Evolutionary conservation across 129 eudicot genomes (phyloP).

Genomic region (Smallanthus sonchifolius): DNA sequence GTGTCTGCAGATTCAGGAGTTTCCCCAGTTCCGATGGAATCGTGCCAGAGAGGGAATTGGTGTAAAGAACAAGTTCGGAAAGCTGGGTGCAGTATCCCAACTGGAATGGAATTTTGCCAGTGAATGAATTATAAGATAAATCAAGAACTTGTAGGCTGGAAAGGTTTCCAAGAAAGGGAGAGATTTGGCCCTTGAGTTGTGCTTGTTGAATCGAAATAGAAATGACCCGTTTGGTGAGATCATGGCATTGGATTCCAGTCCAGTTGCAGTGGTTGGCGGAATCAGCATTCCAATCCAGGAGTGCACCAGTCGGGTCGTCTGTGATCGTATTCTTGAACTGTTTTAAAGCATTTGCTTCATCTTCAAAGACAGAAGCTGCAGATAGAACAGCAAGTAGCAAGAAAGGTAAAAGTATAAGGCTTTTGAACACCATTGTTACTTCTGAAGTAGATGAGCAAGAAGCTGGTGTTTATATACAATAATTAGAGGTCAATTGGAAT

Average conservation of each 20-base stretch:
- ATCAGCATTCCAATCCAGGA: slow-evolving; percentile 50
- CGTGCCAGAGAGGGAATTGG: slow-evolving; percentile 55
- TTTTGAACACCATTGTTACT: slow-evolving; percentile 17
- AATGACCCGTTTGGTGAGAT: slow-evolving; percentile 31
- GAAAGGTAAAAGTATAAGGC: slow-evolving; percentile 1
- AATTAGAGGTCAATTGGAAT: background rate
- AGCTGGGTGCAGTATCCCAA: slow-evolving; percentile 56
- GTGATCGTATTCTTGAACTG: slow-evolving; percentile 52
- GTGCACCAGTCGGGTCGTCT: slow-evolving; percentile 56
- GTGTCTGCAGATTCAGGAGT: slow-evolving; percentile 32
- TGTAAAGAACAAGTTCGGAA: slow-evolving; percentile 30
- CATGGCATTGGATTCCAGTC: slow-evolving; percentile 69
- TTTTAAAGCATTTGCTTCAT: slow-evolving; percentile 44
- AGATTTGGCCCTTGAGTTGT: slow-evolving; percentile 57
- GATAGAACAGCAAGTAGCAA: slow-evolving; percentile 28
- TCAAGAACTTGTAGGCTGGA: slow-evolving; percentile 77
- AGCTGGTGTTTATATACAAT: slow-evolving; percentile 8
- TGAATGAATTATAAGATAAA: slow-evolving; percentile 56
- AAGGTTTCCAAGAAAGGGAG: slow-evolving; percentile 71
- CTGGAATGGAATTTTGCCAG: slow-evolving; percentile 61
- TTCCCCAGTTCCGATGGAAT: slow-evolving; percentile 65
- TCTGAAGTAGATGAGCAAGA: slow-evolving; percentile 1
- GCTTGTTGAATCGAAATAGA: slow-evolving; percentile 46
- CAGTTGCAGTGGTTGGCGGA: slow-evolving; percentile 76
- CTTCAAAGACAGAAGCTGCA: slow-evolving; percentile 25